Evolutionary conservation across 2,329 filamentous ascomycete species (phyloP).

Genomic region (Elsinoe necatrix): DNA sequence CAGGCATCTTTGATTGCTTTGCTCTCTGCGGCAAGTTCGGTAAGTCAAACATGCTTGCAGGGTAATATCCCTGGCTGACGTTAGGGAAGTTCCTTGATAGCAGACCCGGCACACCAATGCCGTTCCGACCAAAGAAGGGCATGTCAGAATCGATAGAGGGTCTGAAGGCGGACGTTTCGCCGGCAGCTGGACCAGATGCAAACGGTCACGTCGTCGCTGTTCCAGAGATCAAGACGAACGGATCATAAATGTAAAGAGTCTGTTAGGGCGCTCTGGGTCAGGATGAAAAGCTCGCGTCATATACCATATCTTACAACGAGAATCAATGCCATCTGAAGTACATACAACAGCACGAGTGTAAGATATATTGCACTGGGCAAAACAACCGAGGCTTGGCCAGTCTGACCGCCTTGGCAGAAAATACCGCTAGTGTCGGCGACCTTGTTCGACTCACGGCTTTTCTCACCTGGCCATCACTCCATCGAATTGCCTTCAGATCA

Average conservation of each 20-base stretch:
- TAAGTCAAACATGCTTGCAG: conserved; percentile 43
- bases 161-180: conserved; percentile 26
- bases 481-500: not conserved
- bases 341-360: not conserved
- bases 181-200: conserved; percentile 26
- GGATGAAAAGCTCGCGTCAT: not conserved
- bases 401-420: conserved; percentile 7
- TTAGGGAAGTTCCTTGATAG: conserved; percentile 59
- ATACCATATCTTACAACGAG: not conserved
- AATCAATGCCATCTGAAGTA: not conserved
- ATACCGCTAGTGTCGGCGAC: not conserved
- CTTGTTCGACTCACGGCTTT: not conserved
- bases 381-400: not conserved
- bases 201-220: conserved; percentile 26
- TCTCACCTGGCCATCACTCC: not conserved
- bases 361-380: not conserved
- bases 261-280: not conserved
- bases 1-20: conserved; percentile 82
- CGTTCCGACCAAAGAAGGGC: conserved; percentile 49
- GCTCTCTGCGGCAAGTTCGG: conserved; percentile 75
- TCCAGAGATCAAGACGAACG: conserved; percentile 23
- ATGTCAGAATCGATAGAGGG: conserved; percentile 26
- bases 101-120: conserved; percentile 58
- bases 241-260: not conserved
- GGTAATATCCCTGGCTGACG: not conserved